Evolutionary conservation across 2,329 filamentous ascomycete genomes (phyloP).

Genomic region (Ophiostoma populinum): DNA sequence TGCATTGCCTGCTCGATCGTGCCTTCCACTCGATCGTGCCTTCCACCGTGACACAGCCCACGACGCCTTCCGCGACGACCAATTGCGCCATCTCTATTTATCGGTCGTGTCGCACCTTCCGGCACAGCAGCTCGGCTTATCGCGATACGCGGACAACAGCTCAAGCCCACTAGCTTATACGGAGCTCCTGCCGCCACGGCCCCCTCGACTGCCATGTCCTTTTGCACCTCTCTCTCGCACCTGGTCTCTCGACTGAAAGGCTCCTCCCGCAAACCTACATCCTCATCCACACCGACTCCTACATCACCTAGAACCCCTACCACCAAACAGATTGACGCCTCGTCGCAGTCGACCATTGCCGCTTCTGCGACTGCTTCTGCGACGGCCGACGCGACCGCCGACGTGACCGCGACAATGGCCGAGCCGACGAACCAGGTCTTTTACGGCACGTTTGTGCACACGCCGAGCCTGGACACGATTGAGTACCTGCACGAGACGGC

Average conservation of each 20-base stretch:
- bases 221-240: not conserved
- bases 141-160: not conserved
- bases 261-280: too few relatives aligned
- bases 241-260: not conserved
- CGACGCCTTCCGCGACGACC: too few relatives aligned
- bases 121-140: not conserved
- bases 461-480: conserved; percentile 28
- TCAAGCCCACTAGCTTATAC: too few relatives aligned
- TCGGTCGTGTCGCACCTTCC: not conserved
- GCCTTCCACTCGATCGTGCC: too few relatives aligned
- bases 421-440: conserved; percentile 22
- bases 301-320: not conserved
- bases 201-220: not conserved
- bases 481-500: conserved; percentile 33
- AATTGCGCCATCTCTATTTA: too few relatives aligned
- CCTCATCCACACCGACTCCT: not conserved
- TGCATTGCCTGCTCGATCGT: too few relatives aligned
- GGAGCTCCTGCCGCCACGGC: not conserved
- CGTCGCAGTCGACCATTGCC: too few relatives aligned
- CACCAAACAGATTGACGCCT: too few relatives aligned
- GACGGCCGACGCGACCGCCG: not conserved
- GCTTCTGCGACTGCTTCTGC: not conserved
- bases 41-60: too few relatives aligned
- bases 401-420: not conserved
- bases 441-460: conserved; percentile 38